Conservation (phyloP, 2,329 filamentous ascomycete species). For the Alternaria sp. region DNA sequence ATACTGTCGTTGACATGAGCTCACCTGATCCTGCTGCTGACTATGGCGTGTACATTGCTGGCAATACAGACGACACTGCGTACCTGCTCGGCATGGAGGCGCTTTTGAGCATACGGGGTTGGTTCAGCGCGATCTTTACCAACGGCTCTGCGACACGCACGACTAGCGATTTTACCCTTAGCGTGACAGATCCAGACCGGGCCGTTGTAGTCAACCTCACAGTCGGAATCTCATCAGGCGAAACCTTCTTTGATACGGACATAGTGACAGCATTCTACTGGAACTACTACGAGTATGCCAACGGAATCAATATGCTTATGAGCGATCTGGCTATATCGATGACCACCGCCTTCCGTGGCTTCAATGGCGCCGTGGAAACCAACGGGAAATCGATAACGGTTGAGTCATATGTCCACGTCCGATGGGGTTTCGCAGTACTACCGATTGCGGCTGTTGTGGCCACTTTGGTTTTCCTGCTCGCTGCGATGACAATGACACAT, state of each 20-base stretch:
- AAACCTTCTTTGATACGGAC: conserved; percentile 25
- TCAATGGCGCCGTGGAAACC: conserved; percentile 16
- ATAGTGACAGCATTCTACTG: conserved; percentile 26
- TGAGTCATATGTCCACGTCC: conserved; percentile 21
- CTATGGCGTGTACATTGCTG: conserved; percentile 18
- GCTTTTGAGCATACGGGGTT: conserved; percentile 20
- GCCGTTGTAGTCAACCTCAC: conserved; percentile 26
- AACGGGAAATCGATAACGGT: conserved; percentile 18
- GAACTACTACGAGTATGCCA: conserved; percentile 24
- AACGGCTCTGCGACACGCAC: conserved; percentile 26
- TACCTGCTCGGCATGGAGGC: conserved; percentile 22
- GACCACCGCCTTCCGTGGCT: conserved; percentile 25
- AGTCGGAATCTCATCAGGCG: conserved; percentile 24
- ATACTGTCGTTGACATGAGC: conserved; percentile 21
- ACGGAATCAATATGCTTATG: conserved; percentile 25
- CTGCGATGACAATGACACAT: conserved; percentile 19
- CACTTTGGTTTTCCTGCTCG: conserved; percentile 17
- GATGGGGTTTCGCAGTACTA: conserved; percentile 23
- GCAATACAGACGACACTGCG: conserved; percentile 5
- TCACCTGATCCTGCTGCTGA: conserved; percentile 16
- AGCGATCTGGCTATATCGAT: conserved; percentile 23
- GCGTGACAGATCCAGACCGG: conserved; percentile 22
- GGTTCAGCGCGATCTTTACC: conserved; percentile 24
- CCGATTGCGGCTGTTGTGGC: conserved; percentile 17
- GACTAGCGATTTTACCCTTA: conserved; percentile 22